These are phyloP conservation scores for Aspergillus alliaceus DNA, from an alignment of 2,329 filamentous ascomycete genomes.

Conservation along the genomic window DNA sequence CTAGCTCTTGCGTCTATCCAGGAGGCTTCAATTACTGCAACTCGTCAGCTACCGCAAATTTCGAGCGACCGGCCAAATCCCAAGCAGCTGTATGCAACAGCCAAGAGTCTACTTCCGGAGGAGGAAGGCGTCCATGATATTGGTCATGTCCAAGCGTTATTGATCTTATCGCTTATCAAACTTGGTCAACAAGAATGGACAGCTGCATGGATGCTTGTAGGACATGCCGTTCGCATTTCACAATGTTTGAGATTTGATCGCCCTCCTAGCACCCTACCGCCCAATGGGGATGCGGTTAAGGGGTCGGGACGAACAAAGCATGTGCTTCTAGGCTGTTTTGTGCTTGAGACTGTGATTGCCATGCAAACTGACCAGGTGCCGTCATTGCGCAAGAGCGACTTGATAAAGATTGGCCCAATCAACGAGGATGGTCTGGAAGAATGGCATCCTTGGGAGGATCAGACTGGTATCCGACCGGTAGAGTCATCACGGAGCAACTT, in stretches of 20 bases:
- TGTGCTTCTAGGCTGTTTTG: slow-evolving; percentile 53
- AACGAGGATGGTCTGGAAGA: slow-evolving; percentile 70
- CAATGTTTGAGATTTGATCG: slow-evolving; percentile 26
- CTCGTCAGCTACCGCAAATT: slow-evolving; percentile 17
- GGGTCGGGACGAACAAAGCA: slow-evolving; percentile 38
- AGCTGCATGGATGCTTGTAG: slow-evolving; percentile 64
- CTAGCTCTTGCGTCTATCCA: slow-evolving; percentile 60
- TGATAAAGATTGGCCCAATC: slow-evolving; percentile 50
- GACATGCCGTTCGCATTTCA: slow-evolving; percentile 59
- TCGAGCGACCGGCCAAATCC: slow-evolving; percentile 18
- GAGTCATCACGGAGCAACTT: slow-evolving; percentile 28
- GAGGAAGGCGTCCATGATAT: slow-evolving; percentile 49
- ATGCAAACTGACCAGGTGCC: slow-evolving; percentile 46
- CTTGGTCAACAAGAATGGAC: slow-evolving; percentile 58
- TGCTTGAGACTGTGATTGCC: slow-evolving; percentile 55
- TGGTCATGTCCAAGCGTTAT: slow-evolving; percentile 56
- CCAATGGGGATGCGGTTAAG: slow-evolving; percentile 38
- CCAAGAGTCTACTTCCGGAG: slow-evolving; percentile 45
- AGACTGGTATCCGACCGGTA: slow-evolving; percentile 33
- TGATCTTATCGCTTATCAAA: slow-evolving; percentile 63
- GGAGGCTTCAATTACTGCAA: slow-evolving; percentile 37
- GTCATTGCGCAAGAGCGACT: slow-evolving; percentile 52
- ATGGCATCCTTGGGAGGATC: slow-evolving; percentile 70
- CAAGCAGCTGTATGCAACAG: slow-evolving; percentile 47
- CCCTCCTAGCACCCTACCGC: slow-evolving; percentile 52